These are phyloP conservation scores for Ustilago sp. DNA, from an alignment of 1,284 basidiomycete genomes.

Conservation along the genomic window DNA sequence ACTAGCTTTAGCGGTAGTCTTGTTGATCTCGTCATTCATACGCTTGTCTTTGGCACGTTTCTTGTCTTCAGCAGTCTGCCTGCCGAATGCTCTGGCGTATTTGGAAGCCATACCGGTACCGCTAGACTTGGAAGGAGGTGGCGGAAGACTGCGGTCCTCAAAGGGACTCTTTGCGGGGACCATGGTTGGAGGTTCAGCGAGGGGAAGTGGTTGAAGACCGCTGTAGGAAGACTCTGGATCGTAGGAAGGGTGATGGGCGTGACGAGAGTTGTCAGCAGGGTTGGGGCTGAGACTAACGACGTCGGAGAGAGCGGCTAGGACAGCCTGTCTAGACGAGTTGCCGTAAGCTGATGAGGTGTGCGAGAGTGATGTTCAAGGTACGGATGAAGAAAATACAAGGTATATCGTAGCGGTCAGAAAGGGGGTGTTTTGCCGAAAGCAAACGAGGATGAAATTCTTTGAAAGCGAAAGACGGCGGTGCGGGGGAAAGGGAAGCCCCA, in stretches of 20 bases:
- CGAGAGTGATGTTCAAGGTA: not conserved
- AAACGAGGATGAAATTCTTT: not conserved
- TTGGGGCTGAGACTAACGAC: slow-evolving; percentile 54
- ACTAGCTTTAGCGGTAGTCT: slow-evolving; percentile 33
- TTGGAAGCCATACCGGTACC: slow-evolving; percentile 48
- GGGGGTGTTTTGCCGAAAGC: not conserved
- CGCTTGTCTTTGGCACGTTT: slow-evolving; percentile 51
- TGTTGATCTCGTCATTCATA: slow-evolving; percentile 53
- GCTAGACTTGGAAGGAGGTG: slow-evolving; percentile 36
- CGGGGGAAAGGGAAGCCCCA: slow-evolving; percentile 1
- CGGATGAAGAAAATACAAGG: not conserved
- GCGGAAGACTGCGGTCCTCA: slow-evolving; percentile 49
- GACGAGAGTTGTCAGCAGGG: slow-evolving; percentile 16
- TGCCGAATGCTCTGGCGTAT: slow-evolving; percentile 58
- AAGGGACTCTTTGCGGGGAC: slow-evolving; percentile 54
- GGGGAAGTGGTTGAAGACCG: slow-evolving; percentile 44
- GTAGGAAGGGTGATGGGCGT: slow-evolving; percentile 33
- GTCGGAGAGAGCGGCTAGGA: slow-evolving; percentile 61
- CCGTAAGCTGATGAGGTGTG: slow-evolving; percentile 24
- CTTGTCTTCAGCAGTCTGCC: slow-evolving; percentile 58
- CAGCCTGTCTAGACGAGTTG: slow-evolving; percentile 35
- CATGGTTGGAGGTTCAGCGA: slow-evolving; percentile 43
- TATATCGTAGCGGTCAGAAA: slow-evolving; percentile 3
- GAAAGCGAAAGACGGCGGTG: slow-evolving; percentile 3
- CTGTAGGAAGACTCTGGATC: slow-evolving; percentile 38